Base-by-base conservation (phyloP, 106 monocot species). In the Dendrobium catenatum region DNA sequence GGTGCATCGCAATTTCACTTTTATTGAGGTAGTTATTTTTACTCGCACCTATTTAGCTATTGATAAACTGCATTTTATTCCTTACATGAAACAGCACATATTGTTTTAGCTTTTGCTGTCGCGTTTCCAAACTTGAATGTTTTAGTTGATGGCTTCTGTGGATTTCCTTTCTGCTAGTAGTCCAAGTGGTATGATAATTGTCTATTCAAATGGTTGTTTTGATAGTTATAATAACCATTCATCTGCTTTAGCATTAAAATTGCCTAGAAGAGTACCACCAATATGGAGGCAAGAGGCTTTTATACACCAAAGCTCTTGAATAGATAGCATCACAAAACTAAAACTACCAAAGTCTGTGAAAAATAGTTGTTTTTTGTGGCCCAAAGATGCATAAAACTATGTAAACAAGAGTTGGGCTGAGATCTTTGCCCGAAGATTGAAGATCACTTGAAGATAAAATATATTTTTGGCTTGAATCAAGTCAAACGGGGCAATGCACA, bases 1-100 rank as follows among this genome's bases (percentile, higher is more conserved):
- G 18, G 47, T 86, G 0, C 58, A 90, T 42, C 77, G 49, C 18
- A 43, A 17, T 8, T 90, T 90, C 49, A 88, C 88, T 41, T 27
- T 80, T 11, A 77, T 22, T 64, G 90, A 90, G 88, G 90, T 90
- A 90, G 43, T 56, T 79, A 17, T 31, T 74, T n/a, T 43, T 19
- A 43, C 1, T 18, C 20, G 42, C 20, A 42, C 20, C 74, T 74
- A 40, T 70, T 37, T 31, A 16, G 70, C 10, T 33, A 15, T 70
- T 37, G 37, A 37, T 70, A 17, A 37, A 33, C 16, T 37, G 31
- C 33, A 31, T 13, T 70, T 70, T 37, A 1, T 37, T 70, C 16
- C 13, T 70, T 37, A 70, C 13, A 4, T 37, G 37, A 70, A 70
- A 70, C 16, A 70, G 0, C 37, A 5, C 29, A 4, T 70, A 1